These are phyloP conservation scores for Jasminum sambac DNA, from an alignment of 257 asterid species.

Conservation along the genomic window DNA sequence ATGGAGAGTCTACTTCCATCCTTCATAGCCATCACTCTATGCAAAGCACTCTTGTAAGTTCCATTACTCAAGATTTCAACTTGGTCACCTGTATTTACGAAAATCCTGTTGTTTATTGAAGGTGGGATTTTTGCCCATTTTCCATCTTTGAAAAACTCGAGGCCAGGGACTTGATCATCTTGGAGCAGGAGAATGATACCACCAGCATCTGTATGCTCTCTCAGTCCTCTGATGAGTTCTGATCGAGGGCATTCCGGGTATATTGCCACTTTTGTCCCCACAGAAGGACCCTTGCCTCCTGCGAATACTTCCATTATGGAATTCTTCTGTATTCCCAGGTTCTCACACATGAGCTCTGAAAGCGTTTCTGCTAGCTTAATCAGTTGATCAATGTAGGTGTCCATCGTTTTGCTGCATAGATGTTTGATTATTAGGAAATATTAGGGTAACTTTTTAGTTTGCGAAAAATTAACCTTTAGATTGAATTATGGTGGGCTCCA, in stretches of 20 bases:
- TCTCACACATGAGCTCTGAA: constrained; percentile 73
- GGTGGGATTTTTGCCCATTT: constrained; percentile 85
- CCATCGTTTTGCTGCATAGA: constrained; percentile 56
- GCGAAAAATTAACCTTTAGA: too few relatives aligned
- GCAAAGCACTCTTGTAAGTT: constrained; percentile 66
- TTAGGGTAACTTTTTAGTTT: too few relatives aligned
- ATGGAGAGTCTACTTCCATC: constrained; percentile 77
- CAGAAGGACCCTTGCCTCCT: constrained; percentile 61
- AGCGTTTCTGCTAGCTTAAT: constrained; percentile 66
- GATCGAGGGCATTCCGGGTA: constrained; percentile 75
- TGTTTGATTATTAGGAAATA: constrained; percentile 17
- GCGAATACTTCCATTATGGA: constrained; percentile 64
- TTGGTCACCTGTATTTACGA: constrained; percentile 78
- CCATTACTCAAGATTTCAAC: constrained; percentile 80
- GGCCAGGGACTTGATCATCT: constrained; percentile 86
- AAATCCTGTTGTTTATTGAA: constrained; percentile 67
- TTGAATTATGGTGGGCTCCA: too few relatives aligned
- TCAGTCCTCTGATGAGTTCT: constrained; percentile 70
- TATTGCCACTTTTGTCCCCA: constrained; percentile 82
- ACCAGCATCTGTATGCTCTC: constrained; percentile 94
- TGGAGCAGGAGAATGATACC: constrained; percentile 87
- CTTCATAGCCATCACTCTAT: constrained; percentile 71
- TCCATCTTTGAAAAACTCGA: constrained; percentile 78
- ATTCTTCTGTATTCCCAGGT: constrained; percentile 59
- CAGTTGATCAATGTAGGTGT: constrained; percentile 65